Evolutionary conservation across 192 early-diverging fungal genomes (phyloP), one percentile per base, ranked within the genome.

Genomic region (Coemansia sp.): DNA sequence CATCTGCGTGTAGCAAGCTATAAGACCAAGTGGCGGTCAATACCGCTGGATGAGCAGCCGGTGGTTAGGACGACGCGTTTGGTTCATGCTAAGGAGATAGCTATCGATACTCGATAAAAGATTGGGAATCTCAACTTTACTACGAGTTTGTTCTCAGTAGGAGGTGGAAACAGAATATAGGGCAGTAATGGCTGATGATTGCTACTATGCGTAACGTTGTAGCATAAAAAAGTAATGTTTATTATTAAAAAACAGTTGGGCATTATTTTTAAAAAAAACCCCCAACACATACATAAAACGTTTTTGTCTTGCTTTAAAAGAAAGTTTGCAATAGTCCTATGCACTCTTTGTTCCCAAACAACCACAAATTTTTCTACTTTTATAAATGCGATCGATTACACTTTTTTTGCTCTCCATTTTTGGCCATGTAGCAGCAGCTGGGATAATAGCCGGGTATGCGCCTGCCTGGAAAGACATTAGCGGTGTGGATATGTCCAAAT

Each of bases 61-160:
- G 90, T 89, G 16, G 89, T 84, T 21, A 91, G 82, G 8, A 86
- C 90, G 40, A 91, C 77, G n/a, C n/a, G n/a, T n/a, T n/a, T n/a
- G n/a, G n/a, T n/a, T n/a, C n/a, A n/a, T n/a, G n/a, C n/a, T n/a
- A n/a, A n/a, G n/a, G n/a, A n/a, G n/a, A n/a, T n/a, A n/a, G n/a
- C n/a, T n/a, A n/a, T n/a, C n/a, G n/a, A n/a, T n/a, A n/a, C n/a
- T n/a, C n/a, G n/a, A 14, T 39, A 39, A 9, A 31, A 31, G 1
- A 31, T 31, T 31, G 31, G 31, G 4, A 3, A 31, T 31, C 31
- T 3, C 31, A n/a, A n/a, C n/a, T n/a, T n/a, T 31, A 31, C 31
- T 31, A 31, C 31, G 31, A 31, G 31, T 39, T 39, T 39, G 38
- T 39, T 31, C 31, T n/a, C n/a, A n/a, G n/a, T 4, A 31, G 0